Base-by-base conservation (phyloP, 305 asterid species). In the Rubia balearica region DNA sequence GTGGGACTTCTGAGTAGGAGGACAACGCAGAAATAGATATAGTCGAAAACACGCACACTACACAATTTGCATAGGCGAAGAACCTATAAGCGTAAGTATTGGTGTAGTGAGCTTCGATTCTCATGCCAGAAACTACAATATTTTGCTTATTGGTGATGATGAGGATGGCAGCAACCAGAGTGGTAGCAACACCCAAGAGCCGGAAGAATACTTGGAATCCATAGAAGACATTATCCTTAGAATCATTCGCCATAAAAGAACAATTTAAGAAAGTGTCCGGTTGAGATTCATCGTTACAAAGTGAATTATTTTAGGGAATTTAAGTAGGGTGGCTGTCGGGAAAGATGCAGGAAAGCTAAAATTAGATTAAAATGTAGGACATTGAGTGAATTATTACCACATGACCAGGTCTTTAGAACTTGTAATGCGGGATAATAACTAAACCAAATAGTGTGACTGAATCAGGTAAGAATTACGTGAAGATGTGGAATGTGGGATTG, bases 31-130 rank as follows among this genome's bases (percentile, higher is more conserved):
- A 83, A 9, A 84, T 63, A 0, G 90, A 78, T 8, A 79, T 40
- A 16, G 85, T 53, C 7, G 95, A 77, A 67, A 70, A 73, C 38
- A 63, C 85, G 14, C 78, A 75, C 27, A 79, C 89, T 12, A 81
- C 68, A 6, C 83, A 75, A 79, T 88, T 88, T 46, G 88, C 81
- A 49, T 27, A 64, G 8, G 86, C 90, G 45, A 86, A 83, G 71
- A 88, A 86, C 92, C 79, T 85, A 84, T 75, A 78, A 51, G 90
- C 80, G 6, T 89, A 68, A 13, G 83, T 73, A 33, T 85, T 78
- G 73, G 27, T 78, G 71, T 81, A 88, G 30, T 81, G 78, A 10
- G 95, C 88, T 3, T 71, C 81, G 70, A 77, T 56, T 0, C 41
- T 24, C 48, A 83, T 64, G 3, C 83, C 88, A 46, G 38, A 85